These are phyloP conservation scores for Tricholoma matsutake DNA, from an alignment of 768 basidiomycete species.

Conservation along the genomic window DNA sequence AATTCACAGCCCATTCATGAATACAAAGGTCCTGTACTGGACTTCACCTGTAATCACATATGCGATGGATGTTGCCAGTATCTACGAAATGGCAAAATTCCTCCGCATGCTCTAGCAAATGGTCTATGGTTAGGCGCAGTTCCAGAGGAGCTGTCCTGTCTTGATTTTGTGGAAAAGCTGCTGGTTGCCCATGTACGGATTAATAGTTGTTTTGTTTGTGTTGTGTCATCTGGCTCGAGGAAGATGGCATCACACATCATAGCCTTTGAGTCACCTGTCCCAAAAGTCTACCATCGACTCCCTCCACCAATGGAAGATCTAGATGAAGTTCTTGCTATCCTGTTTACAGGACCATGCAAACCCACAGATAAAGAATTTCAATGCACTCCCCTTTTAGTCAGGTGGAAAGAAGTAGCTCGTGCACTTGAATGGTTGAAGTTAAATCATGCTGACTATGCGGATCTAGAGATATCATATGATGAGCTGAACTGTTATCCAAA, in stretches of 20 bases:
- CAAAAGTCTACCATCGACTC: constrained; percentile 24
- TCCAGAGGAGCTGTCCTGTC: constrained; percentile 18
- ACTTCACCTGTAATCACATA: not conserved
- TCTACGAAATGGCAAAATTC: not conserved
- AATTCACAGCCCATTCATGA: not conserved
- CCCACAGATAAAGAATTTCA: constrained; percentile 11
- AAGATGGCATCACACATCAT: too few species aligned
- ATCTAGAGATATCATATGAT: too few species aligned
- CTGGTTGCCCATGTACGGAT: constrained; percentile 24
- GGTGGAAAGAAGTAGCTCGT: too few species aligned
- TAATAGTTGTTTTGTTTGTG: too few species aligned
- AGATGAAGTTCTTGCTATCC: constrained; percentile 28
- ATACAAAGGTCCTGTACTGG: not conserved
- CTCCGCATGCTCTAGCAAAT: not conserved
- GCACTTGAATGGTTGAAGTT: too few species aligned
- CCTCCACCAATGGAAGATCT: constrained; percentile 23
- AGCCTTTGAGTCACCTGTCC: too few species aligned
- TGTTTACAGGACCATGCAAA: constrained; percentile 27
- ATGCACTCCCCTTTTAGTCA: too few species aligned
- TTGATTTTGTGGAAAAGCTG: constrained; percentile 30
- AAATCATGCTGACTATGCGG: too few species aligned
- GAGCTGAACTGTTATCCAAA: constrained; percentile 17
- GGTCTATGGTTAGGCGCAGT: constrained; percentile 18
- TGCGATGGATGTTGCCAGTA: not conserved
- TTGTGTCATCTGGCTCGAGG: too few species aligned